Evolutionary conservation across 2,329 filamentous ascomycete species (phyloP), one percentile per base, ranked within the genome.

Genomic region (Neurospora sp.): DNA sequence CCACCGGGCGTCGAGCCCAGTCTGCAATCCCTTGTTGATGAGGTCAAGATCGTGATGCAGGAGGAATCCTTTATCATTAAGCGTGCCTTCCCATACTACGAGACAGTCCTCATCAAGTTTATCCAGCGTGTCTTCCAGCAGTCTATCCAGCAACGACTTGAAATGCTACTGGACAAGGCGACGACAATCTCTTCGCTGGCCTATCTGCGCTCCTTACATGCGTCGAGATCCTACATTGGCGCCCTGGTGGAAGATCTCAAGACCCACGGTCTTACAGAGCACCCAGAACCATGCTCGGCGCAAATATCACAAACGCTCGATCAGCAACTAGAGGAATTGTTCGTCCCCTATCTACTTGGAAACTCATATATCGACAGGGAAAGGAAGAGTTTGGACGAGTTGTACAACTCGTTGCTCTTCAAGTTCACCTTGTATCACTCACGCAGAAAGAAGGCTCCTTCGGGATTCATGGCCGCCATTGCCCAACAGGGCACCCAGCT

Each of bases 61-160:
- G 95, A 98, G 77, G 96, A 99, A 78, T 97, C 95, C 10, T 92
- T 93, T 74, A 97, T 97, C 79, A 98, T 99, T 79, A 97, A 96
- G 80, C 89, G 93, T 68, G 95, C 96, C 0, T 99, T 99, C 77
- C 96, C 96, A 0, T 97, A 94, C 79, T 95, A 97, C 75, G 96
- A 99, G 76, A 94, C 95, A 71, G 96, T 99, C 1, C 83, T 99
- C 68, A 90, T 90, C 73, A 95, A 95, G 76, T 99, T 99, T 76
- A 86, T 99, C 68, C 96, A 99, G 80, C 88, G 96, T 74, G 91
- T 99, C 11, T 99, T 99, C 77, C 96, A 99, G 78, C 96, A 99
- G 80, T 98, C 95, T 1, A 94, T 99, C 72, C 96, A 99, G 80
- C 95, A 98, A 79, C 88, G 95, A 15, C 85, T 99, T 10, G 96